Percentiles rank a stretch among this genome's conserved stretches.
These are phyloP conservation scores for Rutidosis leptorrhynchoides DNA, from an alignment of 129 eudicot genomes.

Conservation along the genomic window DNA sequence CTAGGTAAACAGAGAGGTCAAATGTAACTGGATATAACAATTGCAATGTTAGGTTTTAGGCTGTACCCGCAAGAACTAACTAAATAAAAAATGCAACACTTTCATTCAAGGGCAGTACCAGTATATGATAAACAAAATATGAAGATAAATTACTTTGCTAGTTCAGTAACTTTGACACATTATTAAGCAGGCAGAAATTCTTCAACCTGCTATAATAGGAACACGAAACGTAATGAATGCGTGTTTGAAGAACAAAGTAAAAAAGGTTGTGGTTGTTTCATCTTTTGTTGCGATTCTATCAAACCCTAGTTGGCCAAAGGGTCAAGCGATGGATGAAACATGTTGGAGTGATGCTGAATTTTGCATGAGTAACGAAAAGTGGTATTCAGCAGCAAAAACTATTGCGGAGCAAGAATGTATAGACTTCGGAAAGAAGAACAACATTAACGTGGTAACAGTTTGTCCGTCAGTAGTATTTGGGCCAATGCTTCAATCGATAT, in stretches of 20 bases:
- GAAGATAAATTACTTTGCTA: not conserved
- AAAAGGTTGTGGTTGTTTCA: constrained; percentile 74
- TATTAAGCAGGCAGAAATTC: constrained; percentile 22
- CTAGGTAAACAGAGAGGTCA: too few species aligned
- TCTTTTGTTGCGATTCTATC: constrained; percentile 63
- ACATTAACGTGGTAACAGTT: constrained; percentile 33
- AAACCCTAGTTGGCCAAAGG: constrained; percentile 51
- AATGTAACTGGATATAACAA: too few species aligned
- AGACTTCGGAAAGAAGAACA: constrained; percentile 21
- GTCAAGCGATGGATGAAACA: constrained; percentile 44
- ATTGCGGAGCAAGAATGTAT: constrained; percentile 34
- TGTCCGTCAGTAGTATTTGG: constrained; percentile 38
- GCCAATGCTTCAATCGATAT: constrained; percentile 40
- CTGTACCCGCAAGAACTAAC: too few species aligned
- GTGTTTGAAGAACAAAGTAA: constrained; percentile 41
- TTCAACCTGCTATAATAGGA: constrained; percentile 74
- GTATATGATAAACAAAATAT: too few species aligned
- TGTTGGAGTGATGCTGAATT: constrained; percentile 77
- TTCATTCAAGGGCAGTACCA: too few species aligned
- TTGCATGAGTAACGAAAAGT: constrained; percentile 44
- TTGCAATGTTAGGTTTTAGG: too few species aligned
- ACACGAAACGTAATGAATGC: constrained; percentile 61
- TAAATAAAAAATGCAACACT: too few species aligned
- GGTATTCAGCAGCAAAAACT: constrained; percentile 33
- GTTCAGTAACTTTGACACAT: not conserved